These are phyloP conservation scores for Lanmaoa pseudosensibilis DNA, from an alignment of 768 basidiomycete species.

Conservation along the genomic window DNA sequence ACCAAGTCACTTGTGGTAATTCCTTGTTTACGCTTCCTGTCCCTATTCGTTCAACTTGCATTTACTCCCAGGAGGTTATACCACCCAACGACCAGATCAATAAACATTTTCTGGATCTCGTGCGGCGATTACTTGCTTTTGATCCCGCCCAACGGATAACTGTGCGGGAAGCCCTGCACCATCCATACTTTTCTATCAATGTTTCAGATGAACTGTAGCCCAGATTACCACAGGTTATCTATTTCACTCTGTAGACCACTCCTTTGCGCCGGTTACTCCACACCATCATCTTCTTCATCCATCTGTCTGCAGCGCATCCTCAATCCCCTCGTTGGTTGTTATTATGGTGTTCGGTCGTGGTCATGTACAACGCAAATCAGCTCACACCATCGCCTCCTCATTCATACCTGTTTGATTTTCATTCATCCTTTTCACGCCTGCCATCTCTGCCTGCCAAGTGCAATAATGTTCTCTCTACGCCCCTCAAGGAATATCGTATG, in stretches of 20 bases:
- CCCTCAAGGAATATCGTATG: slow-evolving; percentile 34
- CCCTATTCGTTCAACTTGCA: slow-evolving; percentile 1
- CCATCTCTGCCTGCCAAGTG: slow-evolving; percentile 29
- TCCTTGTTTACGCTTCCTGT: slow-evolving; percentile 24
- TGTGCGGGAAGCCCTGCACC: slow-evolving; percentile 83
- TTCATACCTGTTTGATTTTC: slow-evolving; percentile 31
- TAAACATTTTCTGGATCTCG: slow-evolving; percentile 82
- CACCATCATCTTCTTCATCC: slow-evolving; percentile 23
- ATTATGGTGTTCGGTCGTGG: slow-evolving; percentile 38
- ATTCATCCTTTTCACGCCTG: slow-evolving; percentile 18
- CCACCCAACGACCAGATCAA: slow-evolving; percentile 72
- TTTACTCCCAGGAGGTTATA: slow-evolving; percentile 70
- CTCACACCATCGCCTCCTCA: slow-evolving; percentile 29
- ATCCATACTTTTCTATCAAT: slow-evolving; percentile 78
- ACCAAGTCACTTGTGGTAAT: slow-evolving; percentile 74
- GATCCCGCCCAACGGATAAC: slow-evolving; percentile 87
- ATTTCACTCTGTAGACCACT: slow-evolving; percentile 36
- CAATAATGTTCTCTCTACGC: slow-evolving; percentile 28
- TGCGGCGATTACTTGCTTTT: slow-evolving; percentile 83
- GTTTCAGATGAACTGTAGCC: slow-evolving; percentile 68
- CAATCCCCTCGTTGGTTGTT: slow-evolving; percentile 33
- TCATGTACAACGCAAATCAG: slow-evolving; percentile 38
- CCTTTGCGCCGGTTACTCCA: slow-evolving; percentile 24
- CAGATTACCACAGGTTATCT: slow-evolving; percentile 35
- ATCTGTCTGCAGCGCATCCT: slow-evolving; percentile 25